A percentile compares a stretch with the other conserved stretches of the same genome.
Conservation (phyloP, 1,139 yeast species). For the Blastobotrys aristatus region DNA sequence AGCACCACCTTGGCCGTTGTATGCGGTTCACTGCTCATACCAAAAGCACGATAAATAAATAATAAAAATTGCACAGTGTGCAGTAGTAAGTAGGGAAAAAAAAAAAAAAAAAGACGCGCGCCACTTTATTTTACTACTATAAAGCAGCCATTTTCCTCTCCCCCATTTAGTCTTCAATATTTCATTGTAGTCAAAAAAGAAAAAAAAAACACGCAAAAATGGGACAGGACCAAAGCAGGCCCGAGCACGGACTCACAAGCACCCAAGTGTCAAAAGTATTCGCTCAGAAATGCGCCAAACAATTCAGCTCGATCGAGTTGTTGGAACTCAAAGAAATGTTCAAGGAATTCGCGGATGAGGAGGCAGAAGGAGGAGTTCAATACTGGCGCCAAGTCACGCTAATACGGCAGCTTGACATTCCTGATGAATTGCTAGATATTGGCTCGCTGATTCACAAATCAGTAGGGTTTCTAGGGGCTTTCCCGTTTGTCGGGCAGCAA, state of each 20-base stretch:
- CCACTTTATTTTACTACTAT: too few relatives aligned
- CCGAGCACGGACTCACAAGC: conserved; percentile 23
- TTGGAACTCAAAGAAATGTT: conserved; percentile 33
- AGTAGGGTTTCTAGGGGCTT: conserved; percentile 38
- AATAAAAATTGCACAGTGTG: neutral
- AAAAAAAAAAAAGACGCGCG: too few relatives aligned
- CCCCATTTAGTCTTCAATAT: too few relatives aligned
- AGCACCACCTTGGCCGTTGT: conserved; percentile 58
- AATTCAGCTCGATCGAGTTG: conserved; percentile 40
- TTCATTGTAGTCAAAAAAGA: too few relatives aligned
- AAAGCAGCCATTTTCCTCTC: too few relatives aligned
- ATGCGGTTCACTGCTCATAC: conserved; percentile 43
- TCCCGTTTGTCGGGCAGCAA: conserved; percentile 41
- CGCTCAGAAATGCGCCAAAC: conserved; percentile 35
- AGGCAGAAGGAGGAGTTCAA: conserved; percentile 28
- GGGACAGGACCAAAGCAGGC: conserved; percentile 13
- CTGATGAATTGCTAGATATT: conserved; percentile 27
- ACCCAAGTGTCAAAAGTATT: conserved; percentile 34
- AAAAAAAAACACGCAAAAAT: conserved; percentile 5
- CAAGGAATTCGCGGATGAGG: conserved; percentile 24
- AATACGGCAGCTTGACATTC: conserved; percentile 29
- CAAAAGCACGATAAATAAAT: neutral
- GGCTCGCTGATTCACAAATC: conserved; percentile 34
- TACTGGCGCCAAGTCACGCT: conserved; percentile 33
- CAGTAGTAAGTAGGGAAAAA: too few relatives aligned